Evolutionary conservation across 2,329 filamentous ascomycete genomes (phyloP).

Genomic region (Truncatella angustata): DNA sequence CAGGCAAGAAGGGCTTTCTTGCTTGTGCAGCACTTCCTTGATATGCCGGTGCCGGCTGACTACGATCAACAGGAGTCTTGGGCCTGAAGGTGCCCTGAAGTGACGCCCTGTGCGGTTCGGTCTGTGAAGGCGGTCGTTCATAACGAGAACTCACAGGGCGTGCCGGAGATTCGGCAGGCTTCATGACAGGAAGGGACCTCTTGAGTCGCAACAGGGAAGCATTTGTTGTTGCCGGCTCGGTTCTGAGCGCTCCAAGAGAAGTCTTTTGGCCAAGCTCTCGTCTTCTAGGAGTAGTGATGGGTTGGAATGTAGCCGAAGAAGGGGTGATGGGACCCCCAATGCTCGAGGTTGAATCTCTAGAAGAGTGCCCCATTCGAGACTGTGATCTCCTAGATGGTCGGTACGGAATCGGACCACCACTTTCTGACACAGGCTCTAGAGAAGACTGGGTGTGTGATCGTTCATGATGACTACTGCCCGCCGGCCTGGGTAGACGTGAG

Average conservation of each 20-base stretch:
- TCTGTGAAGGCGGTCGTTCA: conserved; percentile 60
- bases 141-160: conserved; percentile 47
- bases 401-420: conserved; percentile 65
- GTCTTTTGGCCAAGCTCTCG: conserved; percentile 56
- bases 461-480: conserved; percentile 62
- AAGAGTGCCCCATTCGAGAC: conserved; percentile 63
- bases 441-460: conserved; percentile 66
- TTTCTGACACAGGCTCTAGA: conserved; percentile 92
- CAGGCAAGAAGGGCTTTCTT: conserved; percentile 76
- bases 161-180: conserved; percentile 47
- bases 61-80: conserved; percentile 70
- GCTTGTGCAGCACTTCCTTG: conserved; percentile 52
- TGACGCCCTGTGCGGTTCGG: conserved; percentile 46
- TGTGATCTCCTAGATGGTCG: conserved; percentile 60
- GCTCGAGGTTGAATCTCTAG: conserved; percentile 67
- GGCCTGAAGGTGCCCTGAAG: conserved; percentile 52
- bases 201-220: conserved; percentile 65
- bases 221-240: conserved; percentile 62
- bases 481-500: conserved; percentile 79
- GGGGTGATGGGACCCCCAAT: conserved; percentile 60
- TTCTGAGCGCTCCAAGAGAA: conserved; percentile 52
- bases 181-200: conserved; percentile 62
- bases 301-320: conserved; percentile 51
- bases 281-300: conserved; percentile 59
- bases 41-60: conserved; percentile 42